phyloP scores from a whole-genome alignment of 768 basidiomycete species.

The Dendrothele bispora region DNA sequence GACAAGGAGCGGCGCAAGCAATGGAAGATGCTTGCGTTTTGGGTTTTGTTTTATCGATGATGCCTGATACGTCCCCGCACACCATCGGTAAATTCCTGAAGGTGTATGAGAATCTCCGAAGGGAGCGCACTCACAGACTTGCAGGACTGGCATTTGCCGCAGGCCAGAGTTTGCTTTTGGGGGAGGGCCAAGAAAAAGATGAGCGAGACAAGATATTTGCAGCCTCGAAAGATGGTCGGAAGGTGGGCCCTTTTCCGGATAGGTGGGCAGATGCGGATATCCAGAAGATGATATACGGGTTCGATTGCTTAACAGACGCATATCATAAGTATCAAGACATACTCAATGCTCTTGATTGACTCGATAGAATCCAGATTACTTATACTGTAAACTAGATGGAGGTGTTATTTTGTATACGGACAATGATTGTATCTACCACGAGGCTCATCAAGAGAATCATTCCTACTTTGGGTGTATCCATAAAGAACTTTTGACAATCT shows the following conservation, averaged over 20 bases:
- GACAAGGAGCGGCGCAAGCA: conserved; percentile 38
- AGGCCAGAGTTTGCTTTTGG: conserved; percentile 10
- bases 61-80: background rate
- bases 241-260: conserved; percentile 17
- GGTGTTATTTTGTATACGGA: conserved; percentile 14
- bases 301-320: conserved; percentile 17
- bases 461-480: conserved; percentile 23
- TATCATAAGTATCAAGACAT: conserved; percentile 7
- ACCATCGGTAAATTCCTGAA: conserved; percentile 10
- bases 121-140: conserved; percentile 13
- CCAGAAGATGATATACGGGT: conserved; percentile 18
- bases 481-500: conserved; percentile 23
- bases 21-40: conserved; percentile 38
- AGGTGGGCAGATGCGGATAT: conserved; percentile 14
- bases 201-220: conserved; percentile 17
- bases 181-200: conserved; percentile 12
- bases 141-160: conserved; percentile 15
- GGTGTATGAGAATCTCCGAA: conserved; percentile 20
- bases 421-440: conserved; percentile 19
- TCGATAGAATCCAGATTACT: too few relatives aligned
- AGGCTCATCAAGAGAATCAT: conserved; percentile 24
- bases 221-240: conserved; percentile 8
- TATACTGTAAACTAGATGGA: too few relatives aligned
- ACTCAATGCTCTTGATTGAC: background rate
- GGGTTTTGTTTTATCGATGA: conserved; percentile 22